A percentile compares a stretch with the other conserved stretches of the same genome.
Evolutionary conservation across 495 filamentous ascomycete genomes (phyloP).

Genomic region (Neurospora sp.): DNA sequence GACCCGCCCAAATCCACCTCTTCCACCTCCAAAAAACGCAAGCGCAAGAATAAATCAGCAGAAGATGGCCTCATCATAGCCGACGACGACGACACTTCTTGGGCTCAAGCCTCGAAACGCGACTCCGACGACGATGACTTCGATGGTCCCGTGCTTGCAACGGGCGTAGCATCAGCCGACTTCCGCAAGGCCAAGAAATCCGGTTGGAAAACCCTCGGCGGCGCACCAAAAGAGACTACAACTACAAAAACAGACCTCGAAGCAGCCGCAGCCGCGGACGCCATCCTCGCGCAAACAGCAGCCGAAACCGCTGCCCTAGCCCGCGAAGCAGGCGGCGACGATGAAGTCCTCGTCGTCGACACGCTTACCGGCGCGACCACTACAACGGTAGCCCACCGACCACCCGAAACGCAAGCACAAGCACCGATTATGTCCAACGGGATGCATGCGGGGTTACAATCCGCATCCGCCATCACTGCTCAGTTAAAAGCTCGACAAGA

Average conservation of each 20-base stretch:
- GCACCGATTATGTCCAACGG: slow-evolving; percentile 66
- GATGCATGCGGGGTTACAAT: slow-evolving; percentile 77
- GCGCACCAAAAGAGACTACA: too few species aligned
- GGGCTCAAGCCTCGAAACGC: slow-evolving; percentile 39
- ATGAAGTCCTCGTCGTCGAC: not conserved
- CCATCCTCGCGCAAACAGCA: slow-evolving; percentile 67
- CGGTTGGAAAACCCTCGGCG: slow-evolving; percentile 68
- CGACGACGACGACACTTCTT: slow-evolving; percentile 76
- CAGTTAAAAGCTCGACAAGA: slow-evolving; percentile 50
- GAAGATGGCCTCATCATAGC: slow-evolving; percentile 69
- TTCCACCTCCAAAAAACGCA: slow-evolving; percentile 57
- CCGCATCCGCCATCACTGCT: slow-evolving; percentile 64
- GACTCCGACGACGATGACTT: slow-evolving; percentile 37
- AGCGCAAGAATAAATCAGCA: slow-evolving; percentile 60
- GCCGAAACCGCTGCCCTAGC: slow-evolving; percentile 48
- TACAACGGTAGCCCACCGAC: not conserved
- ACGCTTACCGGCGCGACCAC: not conserved
- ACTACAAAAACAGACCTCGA: slow-evolving; percentile 29
- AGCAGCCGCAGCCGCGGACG: too few species aligned
- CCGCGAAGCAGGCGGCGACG: slow-evolving; percentile 35
- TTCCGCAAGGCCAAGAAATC: slow-evolving; percentile 72
- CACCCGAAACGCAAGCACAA: not conserved
- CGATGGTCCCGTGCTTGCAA: slow-evolving; percentile 35
- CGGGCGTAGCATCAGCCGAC: slow-evolving; percentile 44
- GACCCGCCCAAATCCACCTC: slow-evolving; percentile 49